These are phyloP conservation scores for Suillus occidentalis DNA, from an alignment of 768 basidiomycete genomes.

Conservation along the genomic window DNA sequence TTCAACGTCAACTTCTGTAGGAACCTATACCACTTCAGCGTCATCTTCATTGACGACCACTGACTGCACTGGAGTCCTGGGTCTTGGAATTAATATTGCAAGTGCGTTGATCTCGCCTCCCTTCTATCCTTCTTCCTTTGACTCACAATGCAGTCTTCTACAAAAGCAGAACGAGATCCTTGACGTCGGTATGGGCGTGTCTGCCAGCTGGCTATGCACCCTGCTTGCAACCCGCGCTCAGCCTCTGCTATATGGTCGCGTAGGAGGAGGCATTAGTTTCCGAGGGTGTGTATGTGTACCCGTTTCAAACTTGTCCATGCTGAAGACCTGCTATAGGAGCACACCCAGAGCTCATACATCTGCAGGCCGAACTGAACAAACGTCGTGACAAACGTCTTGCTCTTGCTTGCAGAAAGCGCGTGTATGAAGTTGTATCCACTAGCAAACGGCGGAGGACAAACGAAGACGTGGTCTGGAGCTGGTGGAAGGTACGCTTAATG, in stretches of 20 bases:
- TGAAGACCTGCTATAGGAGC: conserved; percentile 47
- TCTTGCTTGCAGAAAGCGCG: conserved; percentile 72
- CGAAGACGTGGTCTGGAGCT: conserved; percentile 80
- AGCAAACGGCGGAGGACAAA: conserved; percentile 64
- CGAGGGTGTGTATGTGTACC: conserved; percentile 53
- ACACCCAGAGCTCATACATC: conserved; percentile 84
- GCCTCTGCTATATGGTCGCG: no score
- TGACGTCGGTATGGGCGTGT: no score
- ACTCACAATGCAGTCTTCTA: no score
- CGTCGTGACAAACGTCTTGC: conserved; percentile 81
- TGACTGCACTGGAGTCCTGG: conserved; percentile 8
- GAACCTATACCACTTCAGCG: neutral
- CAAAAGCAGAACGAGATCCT: no score
- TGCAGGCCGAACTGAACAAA: conserved; percentile 75
- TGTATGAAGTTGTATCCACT: conserved; percentile 64
- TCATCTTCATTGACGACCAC: conserved; percentile 3
- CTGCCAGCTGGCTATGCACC: no score
- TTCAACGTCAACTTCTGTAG: conserved; percentile 13
- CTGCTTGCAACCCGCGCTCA: no score
- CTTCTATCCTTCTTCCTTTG: no score
- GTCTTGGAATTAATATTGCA: no score
- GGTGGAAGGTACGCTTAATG: conserved; percentile 73
- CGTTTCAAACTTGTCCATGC: neutral
- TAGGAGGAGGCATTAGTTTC: conserved; percentile 84
- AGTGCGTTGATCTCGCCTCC: no score